Evolutionary conservation across 2,329 filamentous ascomycete genomes (phyloP), one percentile per base, ranked within the genome.

Genomic region (Ophiostoma angusticollis): DNA sequence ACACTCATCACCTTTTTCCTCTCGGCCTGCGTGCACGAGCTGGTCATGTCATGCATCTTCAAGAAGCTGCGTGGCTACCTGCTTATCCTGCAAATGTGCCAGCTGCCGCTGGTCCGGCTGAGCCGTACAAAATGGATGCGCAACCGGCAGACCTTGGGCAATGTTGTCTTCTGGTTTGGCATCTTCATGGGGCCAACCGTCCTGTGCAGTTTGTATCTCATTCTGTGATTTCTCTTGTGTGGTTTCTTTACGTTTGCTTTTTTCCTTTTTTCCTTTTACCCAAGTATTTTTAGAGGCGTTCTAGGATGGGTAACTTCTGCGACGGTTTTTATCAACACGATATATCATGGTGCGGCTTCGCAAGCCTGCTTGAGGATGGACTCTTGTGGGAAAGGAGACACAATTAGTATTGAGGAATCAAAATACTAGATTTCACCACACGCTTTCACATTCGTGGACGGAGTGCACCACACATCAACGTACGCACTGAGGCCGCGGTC

Each of bases 31-130:
- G 67, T 83, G 16, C 80, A 86, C 51, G 82, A 87, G 56, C 61
- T 86, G 32, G 70, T 85, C 51, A 86, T 86, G 82, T 80, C 78
- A 64, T 82, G 81, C 48, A 65, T 87, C 24, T 87, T 87, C 56
- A 80, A 79, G 56, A 85, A 84, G 57, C 65, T 86, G 9, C 64
- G 81, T 28, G 81, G 81, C 0, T 86, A 86, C 50, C 58, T 86
- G 32, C 69, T 86, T 17, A 60, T 74, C n/a, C 58, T 82, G 50
- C 82, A 87, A 55, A 75, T 89, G 71, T 67, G 67, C 46, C 82
- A 89, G 57, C 56, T 87, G 31, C 82, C 82, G 24, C 59, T 87
- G 12, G 78, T 83, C 3, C 65, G 64, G 23, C 53, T 87, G 32
- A 80, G 76, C 49, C 67, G 78, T 45, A 83, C 77, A 1, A 74